These are phyloP conservation scores for Aureobasidium subglaciale DNA, from an alignment of 2,329 filamentous ascomycete species.

Conservation along the genomic window DNA sequence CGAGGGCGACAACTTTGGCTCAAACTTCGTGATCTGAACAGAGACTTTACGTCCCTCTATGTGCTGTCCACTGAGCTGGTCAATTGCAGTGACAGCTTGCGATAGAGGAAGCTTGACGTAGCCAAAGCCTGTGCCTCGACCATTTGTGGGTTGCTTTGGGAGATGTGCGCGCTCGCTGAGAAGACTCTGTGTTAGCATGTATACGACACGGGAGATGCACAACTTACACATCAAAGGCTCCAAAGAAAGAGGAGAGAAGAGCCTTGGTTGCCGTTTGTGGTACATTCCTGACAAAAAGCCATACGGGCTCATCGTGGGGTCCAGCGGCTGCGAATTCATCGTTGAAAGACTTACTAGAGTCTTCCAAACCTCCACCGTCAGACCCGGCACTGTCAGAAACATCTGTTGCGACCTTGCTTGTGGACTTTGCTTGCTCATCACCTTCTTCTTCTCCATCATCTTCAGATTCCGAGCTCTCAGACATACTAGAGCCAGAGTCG, in stretches of 20 bases:
- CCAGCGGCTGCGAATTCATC: neutral
- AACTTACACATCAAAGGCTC: conserved; percentile 8
- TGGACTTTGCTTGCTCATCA: neutral
- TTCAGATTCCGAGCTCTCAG: conserved; percentile 18
- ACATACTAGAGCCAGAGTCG: conserved; percentile 15
- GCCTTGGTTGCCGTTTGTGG: neutral
- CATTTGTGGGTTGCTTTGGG: neutral
- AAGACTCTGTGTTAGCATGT: neutral
- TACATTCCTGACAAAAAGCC: conserved; percentile 1
- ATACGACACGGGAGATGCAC: neutral
- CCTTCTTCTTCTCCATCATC: conserved; percentile 13
- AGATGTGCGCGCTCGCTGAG: neutral
- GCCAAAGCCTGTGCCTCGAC: neutral
- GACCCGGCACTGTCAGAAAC: neutral
- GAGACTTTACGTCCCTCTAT: neutral
- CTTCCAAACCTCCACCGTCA: neutral
- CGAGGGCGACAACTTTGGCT: neutral
- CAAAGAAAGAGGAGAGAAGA: neutral
- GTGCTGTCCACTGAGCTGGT: neutral
- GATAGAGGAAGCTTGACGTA: conserved; percentile 8
- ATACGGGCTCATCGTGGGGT: neutral
- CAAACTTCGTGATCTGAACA: conserved; percentile 2
- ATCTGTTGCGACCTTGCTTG: neutral
- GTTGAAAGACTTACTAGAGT: neutral
- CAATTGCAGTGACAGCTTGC: conserved; percentile 10